Evolutionary conservation across 306 rosid species (phyloP).

Genomic region (Cyamopsis tetragonoloba): DNA sequence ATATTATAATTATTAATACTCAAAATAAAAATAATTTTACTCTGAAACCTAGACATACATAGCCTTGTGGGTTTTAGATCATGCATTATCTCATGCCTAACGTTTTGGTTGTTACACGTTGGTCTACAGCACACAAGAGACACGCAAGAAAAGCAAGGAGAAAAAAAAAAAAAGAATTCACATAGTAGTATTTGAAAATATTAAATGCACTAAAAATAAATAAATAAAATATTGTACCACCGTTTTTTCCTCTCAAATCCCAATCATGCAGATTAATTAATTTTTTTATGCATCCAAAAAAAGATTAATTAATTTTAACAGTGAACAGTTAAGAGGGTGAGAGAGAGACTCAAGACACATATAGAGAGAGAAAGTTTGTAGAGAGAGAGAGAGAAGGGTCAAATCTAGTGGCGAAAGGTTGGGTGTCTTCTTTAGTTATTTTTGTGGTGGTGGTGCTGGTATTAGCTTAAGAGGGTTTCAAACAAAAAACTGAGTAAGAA

Average conservation of each 20-base stretch:
- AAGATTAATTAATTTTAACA: neutral
- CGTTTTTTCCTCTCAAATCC: constrained; percentile 35
- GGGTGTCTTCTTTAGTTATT: constrained; percentile 48
- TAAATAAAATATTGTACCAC: neutral
- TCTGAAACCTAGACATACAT: too few relatives aligned
- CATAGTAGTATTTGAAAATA: neutral
- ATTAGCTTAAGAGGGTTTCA: constrained; percentile 52
- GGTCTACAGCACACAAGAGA: too few relatives aligned
- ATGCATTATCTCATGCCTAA: too few relatives aligned
- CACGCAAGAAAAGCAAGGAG: too few relatives aligned
- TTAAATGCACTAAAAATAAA: neutral
- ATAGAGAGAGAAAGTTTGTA: constrained; percentile 24
- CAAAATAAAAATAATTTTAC: too few relatives aligned
- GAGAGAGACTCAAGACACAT: constrained; percentile 9
- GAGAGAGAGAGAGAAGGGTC: constrained; percentile 47
- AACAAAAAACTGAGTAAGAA: constrained; percentile 15
- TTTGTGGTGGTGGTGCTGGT: constrained; percentile 53
- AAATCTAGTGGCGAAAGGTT: constrained; percentile 84
- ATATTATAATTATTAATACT: too few relatives aligned
- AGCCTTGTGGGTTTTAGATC: too few relatives aligned
- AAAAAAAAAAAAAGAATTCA: too few relatives aligned
- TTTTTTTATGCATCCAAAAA: too few relatives aligned
- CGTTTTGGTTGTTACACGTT: too few relatives aligned
- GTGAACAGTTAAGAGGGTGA: constrained; percentile 10
- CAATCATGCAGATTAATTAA: constrained; percentile 32